Conservation (phyloP, 257 asterid species). For the Plectranthus barbatus region DNA sequence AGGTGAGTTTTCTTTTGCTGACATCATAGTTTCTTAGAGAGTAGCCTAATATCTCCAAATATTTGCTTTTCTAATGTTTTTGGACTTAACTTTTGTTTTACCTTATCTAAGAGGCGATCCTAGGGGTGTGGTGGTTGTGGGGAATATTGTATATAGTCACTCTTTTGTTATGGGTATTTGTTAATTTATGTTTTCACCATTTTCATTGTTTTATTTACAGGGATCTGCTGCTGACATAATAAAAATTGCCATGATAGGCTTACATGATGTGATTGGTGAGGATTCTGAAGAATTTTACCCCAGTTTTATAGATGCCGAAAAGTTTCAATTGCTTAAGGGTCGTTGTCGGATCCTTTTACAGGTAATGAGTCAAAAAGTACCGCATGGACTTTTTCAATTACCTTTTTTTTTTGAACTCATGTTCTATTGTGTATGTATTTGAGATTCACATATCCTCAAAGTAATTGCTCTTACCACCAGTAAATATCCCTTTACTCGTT, state of each 20-base stretch:
- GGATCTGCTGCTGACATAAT: constrained; percentile 98
- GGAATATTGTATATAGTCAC: not conserved
- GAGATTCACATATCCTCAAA: not conserved
- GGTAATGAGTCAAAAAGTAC: constrained; percentile 33
- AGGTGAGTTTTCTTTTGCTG: constrained; percentile 39
- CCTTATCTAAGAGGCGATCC: not conserved
- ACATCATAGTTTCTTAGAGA: not conserved
- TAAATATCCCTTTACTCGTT: not conserved
- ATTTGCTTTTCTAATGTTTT: not conserved
- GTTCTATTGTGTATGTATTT: not conserved
- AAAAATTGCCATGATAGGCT: constrained; percentile 78
- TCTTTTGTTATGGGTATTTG: not conserved
- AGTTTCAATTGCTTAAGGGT: constrained; percentile 62
- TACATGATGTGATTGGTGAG: constrained; percentile 54
- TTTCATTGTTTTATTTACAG: constrained; percentile 27
- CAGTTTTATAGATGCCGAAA: constrained; percentile 36
- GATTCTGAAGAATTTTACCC: constrained; percentile 42
- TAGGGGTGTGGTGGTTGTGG: not conserved
- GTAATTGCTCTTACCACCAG: not conserved
- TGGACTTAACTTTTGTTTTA: not conserved
- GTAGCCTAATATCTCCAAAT: not conserved
- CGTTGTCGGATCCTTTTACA: constrained; percentile 84
- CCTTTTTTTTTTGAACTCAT: not conserved
- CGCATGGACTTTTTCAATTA: constrained; percentile 5
- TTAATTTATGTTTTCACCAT: not conserved